Percentiles rank a stretch among this genome's conserved stretches.
These are phyloP conservation scores for Termitomyces sp. DNA, from an alignment of 768 basidiomycete genomes.

Conservation along the genomic window DNA sequence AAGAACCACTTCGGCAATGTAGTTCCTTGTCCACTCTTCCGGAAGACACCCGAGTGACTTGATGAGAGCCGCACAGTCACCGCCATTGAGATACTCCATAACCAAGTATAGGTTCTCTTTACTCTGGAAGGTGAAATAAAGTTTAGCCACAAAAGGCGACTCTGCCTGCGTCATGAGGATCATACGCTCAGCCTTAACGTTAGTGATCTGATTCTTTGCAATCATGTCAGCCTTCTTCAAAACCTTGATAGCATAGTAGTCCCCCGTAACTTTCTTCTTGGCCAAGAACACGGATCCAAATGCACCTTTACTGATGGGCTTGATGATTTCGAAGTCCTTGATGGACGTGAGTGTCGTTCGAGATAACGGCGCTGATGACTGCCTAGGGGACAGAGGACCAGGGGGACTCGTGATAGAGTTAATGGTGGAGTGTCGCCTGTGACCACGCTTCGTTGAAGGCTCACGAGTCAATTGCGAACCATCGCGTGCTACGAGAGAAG, in stretches of 20 bases:
- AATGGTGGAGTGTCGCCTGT: conserved; percentile 70
- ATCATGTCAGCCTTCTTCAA: conserved; percentile 99
- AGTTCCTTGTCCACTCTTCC: conserved; percentile 96
- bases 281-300: conserved; percentile 98
- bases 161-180: conserved; percentile 99
- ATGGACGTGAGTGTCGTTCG: conserved; percentile 86
- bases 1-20: conserved; percentile 92
- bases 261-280: conserved; percentile 96
- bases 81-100: conserved; percentile 99
- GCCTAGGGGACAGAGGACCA: conserved; percentile 79
- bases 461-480: conserved; percentile 35
- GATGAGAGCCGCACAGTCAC: conserved; percentile 95
- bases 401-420: conserved; percentile 59
- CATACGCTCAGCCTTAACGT: conserved; percentile 99
- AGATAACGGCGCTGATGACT: conserved; percentile 71
- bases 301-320: conserved; percentile 98
- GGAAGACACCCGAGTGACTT: conserved; percentile 90
- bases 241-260: conserved; percentile 99
- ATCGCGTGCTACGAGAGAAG: conserved; percentile 47
- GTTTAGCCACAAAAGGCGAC: conserved; percentile 95
- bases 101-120: conserved; percentile 98
- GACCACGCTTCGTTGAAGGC: conserved; percentile 47
- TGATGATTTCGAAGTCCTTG: conserved; percentile 99
- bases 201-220: conserved; percentile 99
- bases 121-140: conserved; percentile 99